phyloP scores from a whole-genome alignment of 176 grass and related monocot genomes.

The Carex littledalei region DNA sequence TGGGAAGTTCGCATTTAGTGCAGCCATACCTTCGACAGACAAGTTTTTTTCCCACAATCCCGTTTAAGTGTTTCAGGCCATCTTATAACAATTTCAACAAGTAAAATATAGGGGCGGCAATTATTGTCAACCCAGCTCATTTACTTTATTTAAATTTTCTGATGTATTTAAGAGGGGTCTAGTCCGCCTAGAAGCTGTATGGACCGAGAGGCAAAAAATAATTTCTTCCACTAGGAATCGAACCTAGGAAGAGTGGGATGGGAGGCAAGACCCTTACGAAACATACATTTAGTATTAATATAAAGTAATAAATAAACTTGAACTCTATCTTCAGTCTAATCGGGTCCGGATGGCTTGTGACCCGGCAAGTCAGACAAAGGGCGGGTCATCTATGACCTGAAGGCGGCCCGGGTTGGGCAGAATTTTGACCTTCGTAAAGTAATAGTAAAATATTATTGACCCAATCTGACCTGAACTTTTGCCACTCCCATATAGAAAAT shows the following conservation, averaged over 20 bases:
- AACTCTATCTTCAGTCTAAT: no score
- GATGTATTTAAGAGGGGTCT: not conserved
- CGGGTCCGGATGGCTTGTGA: no score
- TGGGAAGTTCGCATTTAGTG: not conserved
- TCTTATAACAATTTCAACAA: not conserved
- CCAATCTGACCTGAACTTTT: no score
- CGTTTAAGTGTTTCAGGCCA: not conserved
- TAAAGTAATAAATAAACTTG: no score
- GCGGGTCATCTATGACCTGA: no score
- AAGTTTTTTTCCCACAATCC: not conserved
- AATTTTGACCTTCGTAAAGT: no score
- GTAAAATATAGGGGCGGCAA: not conserved
- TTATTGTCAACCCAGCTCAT: not conserved
- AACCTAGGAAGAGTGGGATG: not conserved
- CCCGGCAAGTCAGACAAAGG: no score
- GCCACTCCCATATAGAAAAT: no score
- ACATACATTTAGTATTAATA: not conserved
- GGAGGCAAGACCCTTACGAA: not conserved
- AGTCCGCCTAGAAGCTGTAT: not conserved
- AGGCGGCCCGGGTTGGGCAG: no score
- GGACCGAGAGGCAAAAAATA: not conserved
- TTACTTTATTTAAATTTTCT: not conserved
- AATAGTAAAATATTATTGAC: no score
- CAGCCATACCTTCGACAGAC: not conserved
- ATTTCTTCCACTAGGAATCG: not conserved